Evolutionary conservation across 345 rosid genomes (phyloP).

Genomic region (Gossypium bickii): DNA sequence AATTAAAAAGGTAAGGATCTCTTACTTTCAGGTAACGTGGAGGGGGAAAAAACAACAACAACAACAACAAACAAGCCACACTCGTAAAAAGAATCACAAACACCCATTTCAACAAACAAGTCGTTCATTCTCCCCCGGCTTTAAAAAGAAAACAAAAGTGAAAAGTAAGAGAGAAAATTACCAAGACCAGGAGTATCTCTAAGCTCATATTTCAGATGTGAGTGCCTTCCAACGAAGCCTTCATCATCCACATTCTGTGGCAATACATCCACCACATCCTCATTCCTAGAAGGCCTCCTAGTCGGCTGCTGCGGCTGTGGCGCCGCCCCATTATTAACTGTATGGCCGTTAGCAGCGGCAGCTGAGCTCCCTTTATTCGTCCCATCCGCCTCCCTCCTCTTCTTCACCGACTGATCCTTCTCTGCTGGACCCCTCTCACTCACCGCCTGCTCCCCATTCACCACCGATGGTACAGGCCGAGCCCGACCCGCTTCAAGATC

Average conservation of each 20-base stretch:
- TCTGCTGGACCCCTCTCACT: slow-evolving; percentile 32
- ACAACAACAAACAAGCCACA: not conserved
- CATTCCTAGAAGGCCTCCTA: slow-evolving; percentile 59
- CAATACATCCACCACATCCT: slow-evolving; percentile 54
- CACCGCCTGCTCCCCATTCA: slow-evolving; percentile 25
- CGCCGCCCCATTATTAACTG: slow-evolving; percentile 34
- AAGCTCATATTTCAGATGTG: slow-evolving; percentile 86
- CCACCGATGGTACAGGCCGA: slow-evolving; percentile 18
- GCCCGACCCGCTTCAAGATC: slow-evolving; percentile 77
- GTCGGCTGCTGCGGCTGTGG: slow-evolving; percentile 14
- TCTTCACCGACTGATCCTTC: slow-evolving; percentile 67
- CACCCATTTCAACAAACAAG: not conserved
- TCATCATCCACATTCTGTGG: slow-evolving; percentile 61
- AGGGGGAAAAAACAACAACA: not conserved
- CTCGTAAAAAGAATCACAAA: not conserved
- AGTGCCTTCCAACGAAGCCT: slow-evolving; percentile 50
- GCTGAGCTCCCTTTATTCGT: slow-evolving; percentile 27
- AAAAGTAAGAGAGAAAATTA: slow-evolving; percentile 24
- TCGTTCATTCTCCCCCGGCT: not conserved
- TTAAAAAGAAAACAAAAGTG: slow-evolving; percentile 1
- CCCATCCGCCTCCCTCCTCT: slow-evolving; percentile 80
- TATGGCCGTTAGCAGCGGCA: slow-evolving; percentile 39
- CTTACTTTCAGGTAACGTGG: slow-evolving; percentile 4
- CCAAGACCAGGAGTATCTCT: slow-evolving; percentile 95
- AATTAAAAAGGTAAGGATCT: not conserved